phyloP scores from a whole-genome alignment of 2,329 filamentous ascomycete species.

The Lecanoromycetidae sp. region DNA sequence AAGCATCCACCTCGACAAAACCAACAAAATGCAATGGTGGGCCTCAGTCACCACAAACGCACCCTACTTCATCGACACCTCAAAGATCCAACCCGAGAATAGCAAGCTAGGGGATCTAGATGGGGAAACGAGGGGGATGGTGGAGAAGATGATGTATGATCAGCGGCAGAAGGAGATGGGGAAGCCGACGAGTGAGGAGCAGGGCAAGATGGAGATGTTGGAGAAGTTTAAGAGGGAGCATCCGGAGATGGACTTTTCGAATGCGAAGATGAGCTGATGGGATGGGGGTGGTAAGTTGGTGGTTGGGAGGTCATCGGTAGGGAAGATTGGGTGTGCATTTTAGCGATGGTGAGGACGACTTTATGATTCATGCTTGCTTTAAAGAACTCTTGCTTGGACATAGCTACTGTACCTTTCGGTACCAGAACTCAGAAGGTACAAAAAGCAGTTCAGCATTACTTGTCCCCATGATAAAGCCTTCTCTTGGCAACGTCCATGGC shows the following conservation, averaged over 20 bases:
- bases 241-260: constrained; percentile 58
- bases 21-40: constrained; percentile 99
- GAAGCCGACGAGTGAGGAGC: constrained; percentile 79
- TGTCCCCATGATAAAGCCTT: no score
- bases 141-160: constrained; percentile 99
- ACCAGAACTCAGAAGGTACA: no score
- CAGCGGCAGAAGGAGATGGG: constrained; percentile 93
- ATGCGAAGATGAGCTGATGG: constrained; percentile 46
- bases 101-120: constrained; percentile 86
- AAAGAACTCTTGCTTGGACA: no score
- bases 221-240: constrained; percentile 82
- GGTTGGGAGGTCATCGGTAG: no score
- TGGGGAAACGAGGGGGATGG: constrained; percentile 89
- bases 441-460: no score
- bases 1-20: constrained; percentile 83
- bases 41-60: constrained; percentile 75
- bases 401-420: no score
- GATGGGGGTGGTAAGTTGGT: no score
- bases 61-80: constrained; percentile 75
- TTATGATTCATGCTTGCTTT: no score
- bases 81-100: constrained; percentile 88
- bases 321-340: background rate
- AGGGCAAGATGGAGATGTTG: constrained; percentile 86
- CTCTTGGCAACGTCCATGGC: no score
- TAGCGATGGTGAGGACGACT: background rate